phyloP scores from a whole-genome alignment of 257 asterid species.

The Solanum okadae region DNA sequence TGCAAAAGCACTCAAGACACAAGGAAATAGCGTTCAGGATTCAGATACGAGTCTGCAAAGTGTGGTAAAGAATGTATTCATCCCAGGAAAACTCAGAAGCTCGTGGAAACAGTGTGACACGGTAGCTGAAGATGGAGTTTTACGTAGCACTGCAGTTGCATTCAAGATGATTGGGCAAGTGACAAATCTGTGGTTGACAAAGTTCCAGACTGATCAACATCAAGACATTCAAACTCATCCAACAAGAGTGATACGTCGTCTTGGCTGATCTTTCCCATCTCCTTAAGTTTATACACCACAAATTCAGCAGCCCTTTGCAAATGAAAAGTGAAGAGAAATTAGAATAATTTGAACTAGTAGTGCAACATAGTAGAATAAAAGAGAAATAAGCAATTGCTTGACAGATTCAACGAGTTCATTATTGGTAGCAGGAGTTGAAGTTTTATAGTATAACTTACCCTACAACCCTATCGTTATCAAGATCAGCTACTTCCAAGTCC shows the following conservation, averaged over 20 bases:
- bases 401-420: background rate
- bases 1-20: background rate
- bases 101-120: background rate
- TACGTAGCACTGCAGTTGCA: background rate
- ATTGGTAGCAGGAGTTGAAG: background rate
- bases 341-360: background rate
- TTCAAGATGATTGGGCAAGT: slow-evolving; percentile 54
- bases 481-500: slow-evolving; percentile 87
- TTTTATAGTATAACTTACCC: slow-evolving; percentile 30
- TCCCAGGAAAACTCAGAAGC: background rate
- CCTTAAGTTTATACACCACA: slow-evolving; percentile 61
- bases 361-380: background rate
- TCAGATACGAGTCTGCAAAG: background rate
- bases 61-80: background rate
- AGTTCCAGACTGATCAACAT: slow-evolving; percentile 90
- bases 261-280: slow-evolving; percentile 83
- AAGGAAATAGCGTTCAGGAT: background rate
- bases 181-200: slow-evolving; percentile 46
- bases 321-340: background rate
- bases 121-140: background rate
- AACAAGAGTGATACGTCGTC: slow-evolving; percentile 52
- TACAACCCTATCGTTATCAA: slow-evolving; percentile 59
- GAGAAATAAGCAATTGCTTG: background rate
- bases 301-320: slow-evolving; percentile 68
- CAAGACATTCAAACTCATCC: slow-evolving; percentile 65